Evolutionary conservation across 805 yeast genomes (phyloP).

Genomic region (Candida palmyrensis): DNA sequence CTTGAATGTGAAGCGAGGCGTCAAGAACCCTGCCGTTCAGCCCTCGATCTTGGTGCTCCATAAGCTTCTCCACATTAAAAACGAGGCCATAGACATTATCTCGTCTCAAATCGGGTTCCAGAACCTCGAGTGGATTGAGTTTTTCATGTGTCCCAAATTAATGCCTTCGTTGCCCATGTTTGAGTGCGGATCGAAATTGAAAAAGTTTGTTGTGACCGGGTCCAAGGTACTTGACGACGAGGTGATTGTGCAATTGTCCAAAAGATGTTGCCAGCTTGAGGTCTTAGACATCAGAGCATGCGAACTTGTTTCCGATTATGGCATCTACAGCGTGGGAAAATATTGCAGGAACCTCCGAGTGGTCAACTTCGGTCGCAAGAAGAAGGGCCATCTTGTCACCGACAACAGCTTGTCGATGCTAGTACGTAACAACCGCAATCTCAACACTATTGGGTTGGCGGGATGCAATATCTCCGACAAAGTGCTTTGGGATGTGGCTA

Average conservation of each 20-base stretch:
- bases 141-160: conserved; percentile 76
- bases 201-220: conserved; percentile 65
- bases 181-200: conserved; percentile 18
- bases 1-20: conserved; percentile 9
- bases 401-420: conserved; percentile 61
- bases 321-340: conserved; percentile 61
- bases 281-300: conserved; percentile 81
- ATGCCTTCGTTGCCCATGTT: conserved; percentile 43
- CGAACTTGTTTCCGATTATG: conserved; percentile 68
- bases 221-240: conserved; percentile 57
- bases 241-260: conserved; percentile 47
- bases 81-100: conserved; percentile 47
- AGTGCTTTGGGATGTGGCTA: conserved; percentile 75
- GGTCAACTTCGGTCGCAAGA: conserved; percentile 79
- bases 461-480: conserved; percentile 81
- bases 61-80: conserved; percentile 53
- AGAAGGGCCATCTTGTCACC: conserved; percentile 60
- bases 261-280: conserved; percentile 52
- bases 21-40: not conserved
- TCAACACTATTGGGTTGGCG: conserved; percentile 78
- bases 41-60: conserved; percentile 57
- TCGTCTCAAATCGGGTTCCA: conserved; percentile 38
- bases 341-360: conserved; percentile 51
- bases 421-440: conserved; percentile 45
- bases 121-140: conserved; percentile 62